A percentile compares a stretch with the other conserved stretches of the same genome.
Conservation (phyloP, 768 basidiomycete species). For the Nidularia sp. region DNA sequence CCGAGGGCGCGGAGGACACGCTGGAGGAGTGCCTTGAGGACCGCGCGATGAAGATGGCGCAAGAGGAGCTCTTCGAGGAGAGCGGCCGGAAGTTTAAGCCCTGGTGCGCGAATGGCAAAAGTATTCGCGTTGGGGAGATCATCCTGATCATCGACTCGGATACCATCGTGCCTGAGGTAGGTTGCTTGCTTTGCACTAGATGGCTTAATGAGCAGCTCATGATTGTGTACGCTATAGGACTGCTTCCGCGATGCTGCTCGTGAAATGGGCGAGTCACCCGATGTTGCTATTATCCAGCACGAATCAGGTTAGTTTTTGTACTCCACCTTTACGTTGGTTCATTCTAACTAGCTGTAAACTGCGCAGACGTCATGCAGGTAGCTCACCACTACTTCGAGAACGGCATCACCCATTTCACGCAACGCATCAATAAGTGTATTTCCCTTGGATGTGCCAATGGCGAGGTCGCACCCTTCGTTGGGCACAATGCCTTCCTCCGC, state of each 20-base stretch:
- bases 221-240: slow-evolving; percentile 33
- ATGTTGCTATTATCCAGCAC: slow-evolving; percentile 87
- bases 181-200: background rate
- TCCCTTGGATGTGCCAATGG: slow-evolving; percentile 77
- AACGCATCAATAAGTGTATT: slow-evolving; percentile 81
- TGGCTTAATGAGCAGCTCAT: background rate
- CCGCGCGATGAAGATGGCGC: slow-evolving; percentile 65
- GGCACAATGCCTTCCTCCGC: slow-evolving; percentile 83
- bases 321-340: background rate
- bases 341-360: background rate
- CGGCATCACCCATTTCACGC: slow-evolving; percentile 85
- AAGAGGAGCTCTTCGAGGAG: slow-evolving; percentile 69
- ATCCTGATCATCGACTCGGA: slow-evolving; percentile 82
- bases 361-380: slow-evolving; percentile 79
- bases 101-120: slow-evolving; percentile 74
- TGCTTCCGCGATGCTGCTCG: slow-evolving; percentile 88
- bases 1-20: slow-evolving; percentile 35
- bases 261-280: slow-evolving; percentile 75
- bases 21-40: slow-evolving; percentile 61
- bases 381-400: slow-evolving; percentile 89
- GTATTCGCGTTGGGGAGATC: slow-evolving; percentile 71
- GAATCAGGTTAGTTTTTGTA: slow-evolving; percentile 51
- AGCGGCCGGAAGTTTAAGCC: slow-evolving; percentile 51
- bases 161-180: slow-evolving; percentile 67
- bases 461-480: slow-evolving; percentile 80